Conservation (phyloP, 2,329 filamentous ascomycete species). For the Phoma sp. region DNA sequence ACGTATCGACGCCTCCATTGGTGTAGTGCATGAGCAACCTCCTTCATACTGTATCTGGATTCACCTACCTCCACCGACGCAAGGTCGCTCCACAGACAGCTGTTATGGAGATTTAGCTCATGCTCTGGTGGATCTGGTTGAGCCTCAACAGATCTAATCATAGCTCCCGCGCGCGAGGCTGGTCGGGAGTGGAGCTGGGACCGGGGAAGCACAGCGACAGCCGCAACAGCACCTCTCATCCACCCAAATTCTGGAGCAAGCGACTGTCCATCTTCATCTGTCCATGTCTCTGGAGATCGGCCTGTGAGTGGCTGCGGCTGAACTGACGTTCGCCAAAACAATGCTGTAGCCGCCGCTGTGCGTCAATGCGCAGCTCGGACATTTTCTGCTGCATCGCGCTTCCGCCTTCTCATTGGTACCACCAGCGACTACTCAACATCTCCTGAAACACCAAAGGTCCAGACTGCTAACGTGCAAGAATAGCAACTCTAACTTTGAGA, state of each 20-base stretch:
- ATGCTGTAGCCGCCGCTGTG: conserved; percentile 43
- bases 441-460: conserved; percentile 44
- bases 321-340: conserved; percentile 29
- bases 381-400: conserved; percentile 40
- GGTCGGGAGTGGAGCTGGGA: conserved; percentile 40
- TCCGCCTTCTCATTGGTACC: conserved; percentile 41
- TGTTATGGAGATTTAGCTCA: conserved; percentile 18
- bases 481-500: conserved; percentile 26
- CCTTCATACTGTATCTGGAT: neutral
- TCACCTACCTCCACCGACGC: conserved; percentile 31
- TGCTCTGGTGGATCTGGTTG: conserved; percentile 36
- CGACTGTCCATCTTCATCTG: conserved; percentile 27
- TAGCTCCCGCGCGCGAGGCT: conserved; percentile 49
- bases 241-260: conserved; percentile 34
- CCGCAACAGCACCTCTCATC: conserved; percentile 38
- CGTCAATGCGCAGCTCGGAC: conserved; percentile 46
- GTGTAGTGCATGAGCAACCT: neutral
- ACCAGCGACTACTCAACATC: conserved; percentile 48
- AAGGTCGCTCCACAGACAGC: conserved; percentile 21
- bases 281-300: conserved; percentile 20
- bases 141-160: conserved; percentile 46
- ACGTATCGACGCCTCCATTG: neutral
- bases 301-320: conserved; percentile 37
- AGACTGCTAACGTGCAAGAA: conserved; percentile 41
- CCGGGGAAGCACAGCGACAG: conserved; percentile 39